These are phyloP conservation scores for Arabidopsis thaliana DNA, from an alignment of 345 rosid genomes.

Conservation along the genomic window TAIR10.1 NC_003071.7:19258001-19258500, in stretches of 20 bases:
- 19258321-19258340: constrained; percentile 37
- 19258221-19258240: constrained; percentile 1
- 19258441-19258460: constrained; percentile 29
- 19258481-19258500: neutral
- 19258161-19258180: neutral
- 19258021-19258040: constrained; percentile 14
- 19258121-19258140: constrained; percentile 5
- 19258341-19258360: constrained; percentile 41
- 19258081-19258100: neutral
- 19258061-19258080: constrained; percentile 34
- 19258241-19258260: constrained; percentile 20
- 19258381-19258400: constrained; percentile 43
- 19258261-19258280: neutral
- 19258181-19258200: neutral
- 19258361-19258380: constrained; percentile 36
- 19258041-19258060: constrained; percentile 22
- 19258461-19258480: neutral
- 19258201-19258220: neutral
- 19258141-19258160: neutral
- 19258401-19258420: constrained; percentile 48
- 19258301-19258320: constrained; percentile 13
- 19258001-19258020: constrained; percentile 21
- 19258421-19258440: constrained; percentile 41
- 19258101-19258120: neutral
- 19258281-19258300: constrained; percentile 1